Conservation (phyloP, 768 basidiomycete species). For the Hortiboletus flavorubellus region DNA sequence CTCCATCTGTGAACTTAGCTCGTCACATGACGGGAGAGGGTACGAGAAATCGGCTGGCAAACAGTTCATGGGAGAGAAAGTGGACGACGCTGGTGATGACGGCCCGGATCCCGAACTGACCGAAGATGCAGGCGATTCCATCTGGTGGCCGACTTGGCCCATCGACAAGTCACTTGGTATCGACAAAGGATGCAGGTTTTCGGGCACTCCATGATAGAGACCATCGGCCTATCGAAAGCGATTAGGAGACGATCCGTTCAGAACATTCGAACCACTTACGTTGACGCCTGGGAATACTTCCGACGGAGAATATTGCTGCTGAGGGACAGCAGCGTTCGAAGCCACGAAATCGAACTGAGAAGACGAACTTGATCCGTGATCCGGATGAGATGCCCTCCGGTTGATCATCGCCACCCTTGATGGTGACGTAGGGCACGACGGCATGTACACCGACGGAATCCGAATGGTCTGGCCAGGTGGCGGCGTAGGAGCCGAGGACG, state of each 20-base stretch:
- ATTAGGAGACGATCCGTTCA: constrained; percentile 5
- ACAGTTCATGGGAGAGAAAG: constrained; percentile 44
- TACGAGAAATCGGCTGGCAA: constrained; percentile 20
- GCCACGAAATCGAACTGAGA: constrained; percentile 58
- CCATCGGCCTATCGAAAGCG: constrained; percentile 40
- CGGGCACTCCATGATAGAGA: constrained; percentile 50
- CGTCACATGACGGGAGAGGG: constrained; percentile 18
- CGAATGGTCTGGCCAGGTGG: constrained; percentile 66
- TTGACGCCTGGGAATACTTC: constrained; percentile 33
- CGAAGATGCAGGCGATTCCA: constrained; percentile 51
- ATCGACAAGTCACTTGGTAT: constrained; percentile 36
- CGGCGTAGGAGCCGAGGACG: constrained; percentile 61
- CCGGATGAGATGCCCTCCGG: constrained; percentile 53
- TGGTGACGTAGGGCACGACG: constrained; percentile 64
- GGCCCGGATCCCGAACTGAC: constrained; percentile 47
- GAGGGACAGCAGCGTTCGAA: constrained; percentile 40
- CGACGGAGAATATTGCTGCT: constrained; percentile 35
- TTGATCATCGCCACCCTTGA: constrained; percentile 54
- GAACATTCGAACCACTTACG: constrained; percentile 33
- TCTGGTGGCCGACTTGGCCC: constrained; percentile 41
- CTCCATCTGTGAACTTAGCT: constrained; percentile 11
- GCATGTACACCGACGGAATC: constrained; percentile 61
- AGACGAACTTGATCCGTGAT: constrained; percentile 41
- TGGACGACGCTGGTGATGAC: constrained; percentile 45
- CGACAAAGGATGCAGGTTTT: constrained; percentile 42